Evolutionary conservation across 1,284 basidiomycete genomes (phyloP).

Genomic region (Pyrrhoderma noxium): DNA sequence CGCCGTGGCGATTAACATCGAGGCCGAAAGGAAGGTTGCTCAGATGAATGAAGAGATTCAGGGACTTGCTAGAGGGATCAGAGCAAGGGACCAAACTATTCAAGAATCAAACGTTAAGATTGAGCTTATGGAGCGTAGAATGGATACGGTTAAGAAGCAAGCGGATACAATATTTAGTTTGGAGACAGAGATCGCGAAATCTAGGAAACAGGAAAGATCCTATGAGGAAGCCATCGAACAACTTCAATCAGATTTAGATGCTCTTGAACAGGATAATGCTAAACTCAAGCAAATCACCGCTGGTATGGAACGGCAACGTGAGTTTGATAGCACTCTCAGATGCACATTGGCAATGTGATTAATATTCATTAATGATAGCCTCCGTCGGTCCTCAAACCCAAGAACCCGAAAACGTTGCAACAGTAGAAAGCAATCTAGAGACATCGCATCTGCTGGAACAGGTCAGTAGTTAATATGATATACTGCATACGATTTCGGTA

Average conservation of each 20-base stretch:
- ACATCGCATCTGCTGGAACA: constrained; percentile 82
- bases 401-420: constrained; percentile 50
- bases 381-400: constrained; percentile 38
- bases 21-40: constrained; percentile 82
- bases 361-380: background rate
- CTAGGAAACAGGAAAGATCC: constrained; percentile 78
- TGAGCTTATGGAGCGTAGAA: constrained; percentile 87
- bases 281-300: constrained; percentile 67
- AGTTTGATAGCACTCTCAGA: constrained; percentile 21
- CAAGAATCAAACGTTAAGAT: constrained; percentile 91
- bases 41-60: constrained; percentile 87
- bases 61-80: constrained; percentile 77
- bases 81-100: constrained; percentile 79
- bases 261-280: constrained; percentile 79
- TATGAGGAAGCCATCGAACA: constrained; percentile 93
- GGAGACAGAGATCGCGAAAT: constrained; percentile 73
- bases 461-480: constrained; percentile 34
- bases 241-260: constrained; percentile 82
- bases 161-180: constrained; percentile 78
- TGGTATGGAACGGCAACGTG: constrained; percentile 61
- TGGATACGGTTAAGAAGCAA: constrained; percentile 86
- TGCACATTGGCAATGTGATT: constrained; percentile 4
- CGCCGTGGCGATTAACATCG: constrained; percentile 77
- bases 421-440: constrained; percentile 73
- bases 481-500: constrained; percentile 7